Conservation (phyloP, 192 early-diverging fungal species). For the Oehlia diaphana region DNA sequence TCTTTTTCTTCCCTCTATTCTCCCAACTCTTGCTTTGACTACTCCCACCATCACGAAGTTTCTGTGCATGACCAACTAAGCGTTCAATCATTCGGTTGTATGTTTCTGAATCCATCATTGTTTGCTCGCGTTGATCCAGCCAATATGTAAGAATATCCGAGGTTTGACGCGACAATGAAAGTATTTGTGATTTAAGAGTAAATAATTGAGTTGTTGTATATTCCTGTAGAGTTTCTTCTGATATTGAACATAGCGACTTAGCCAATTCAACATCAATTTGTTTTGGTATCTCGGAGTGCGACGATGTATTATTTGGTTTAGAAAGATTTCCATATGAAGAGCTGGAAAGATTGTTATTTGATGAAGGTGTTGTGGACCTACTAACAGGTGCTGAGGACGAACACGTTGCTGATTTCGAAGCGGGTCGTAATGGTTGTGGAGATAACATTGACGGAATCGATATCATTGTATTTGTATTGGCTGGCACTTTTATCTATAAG, state of each 20-base stretch:
- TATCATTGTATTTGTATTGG: neutral
- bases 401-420: neutral
- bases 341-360: neutral
- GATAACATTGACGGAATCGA: neutral
- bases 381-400: conserved; percentile 7
- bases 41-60: conserved; percentile 35
- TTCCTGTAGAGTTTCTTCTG: conserved; percentile 47
- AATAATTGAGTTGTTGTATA: conserved; percentile 52
- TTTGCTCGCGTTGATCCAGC: conserved; percentile 60
- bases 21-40: conserved; percentile 18
- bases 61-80: conserved; percentile 57
- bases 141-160: conserved; percentile 54
- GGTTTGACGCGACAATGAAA: conserved; percentile 50
- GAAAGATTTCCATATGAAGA: neutral
- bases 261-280: conserved; percentile 21
- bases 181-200: conserved; percentile 47
- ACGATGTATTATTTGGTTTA: neutral
- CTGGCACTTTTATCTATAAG: neutral
- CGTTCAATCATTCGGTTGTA: conserved; percentile 63
- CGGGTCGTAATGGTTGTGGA: neutral
- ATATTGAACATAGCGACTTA: conserved; percentile 23
- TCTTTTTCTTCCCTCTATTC: neutral
- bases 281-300: neutral
- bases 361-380: neutral
- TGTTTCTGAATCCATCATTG: conserved; percentile 62